These are phyloP conservation scores for Discostella stelligeroides DNA, from an alignment of 108 stramenopile species.

Conservation along the genomic window DNA sequence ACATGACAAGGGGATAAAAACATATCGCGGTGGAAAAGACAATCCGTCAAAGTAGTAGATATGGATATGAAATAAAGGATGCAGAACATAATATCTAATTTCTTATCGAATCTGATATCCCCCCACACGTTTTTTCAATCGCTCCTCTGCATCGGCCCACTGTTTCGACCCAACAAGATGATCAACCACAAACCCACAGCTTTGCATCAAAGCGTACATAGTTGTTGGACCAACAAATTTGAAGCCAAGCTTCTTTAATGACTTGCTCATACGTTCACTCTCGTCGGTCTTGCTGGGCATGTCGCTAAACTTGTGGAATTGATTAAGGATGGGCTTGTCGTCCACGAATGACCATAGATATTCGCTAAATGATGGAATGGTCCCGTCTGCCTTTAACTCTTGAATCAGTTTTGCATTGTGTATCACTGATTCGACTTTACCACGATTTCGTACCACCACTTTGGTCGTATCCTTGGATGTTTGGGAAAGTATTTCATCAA, in stretches of 20 bases:
- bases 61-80: too few species aligned
- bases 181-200: constrained; percentile 68
- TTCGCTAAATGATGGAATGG: constrained; percentile 9
- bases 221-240: constrained; percentile 70
- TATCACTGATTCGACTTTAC: constrained; percentile 38
- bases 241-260: constrained; percentile 56
- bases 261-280: constrained; percentile 65
- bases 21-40: background rate
- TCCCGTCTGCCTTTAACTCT: constrained; percentile 4
- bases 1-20: constrained; percentile 14
- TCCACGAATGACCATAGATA: constrained; percentile 70
- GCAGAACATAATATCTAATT: too few species aligned
- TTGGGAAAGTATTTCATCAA: constrained; percentile 37
- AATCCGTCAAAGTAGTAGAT: background rate
- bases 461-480: constrained; percentile 22
- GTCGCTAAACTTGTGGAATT: constrained; percentile 22
- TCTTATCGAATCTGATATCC: constrained; percentile 48
- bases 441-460: constrained; percentile 60
- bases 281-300: constrained; percentile 43
- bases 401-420: constrained; percentile 27
- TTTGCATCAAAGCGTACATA: constrained; percentile 68
- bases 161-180: constrained; percentile 54
- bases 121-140: constrained; percentile 51
- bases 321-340: constrained; percentile 65
- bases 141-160: constrained; percentile 46